Base-by-base conservation (phyloP, 2,329 filamentous ascomycete genomes). In the Sporothrix curviconia region DNA sequence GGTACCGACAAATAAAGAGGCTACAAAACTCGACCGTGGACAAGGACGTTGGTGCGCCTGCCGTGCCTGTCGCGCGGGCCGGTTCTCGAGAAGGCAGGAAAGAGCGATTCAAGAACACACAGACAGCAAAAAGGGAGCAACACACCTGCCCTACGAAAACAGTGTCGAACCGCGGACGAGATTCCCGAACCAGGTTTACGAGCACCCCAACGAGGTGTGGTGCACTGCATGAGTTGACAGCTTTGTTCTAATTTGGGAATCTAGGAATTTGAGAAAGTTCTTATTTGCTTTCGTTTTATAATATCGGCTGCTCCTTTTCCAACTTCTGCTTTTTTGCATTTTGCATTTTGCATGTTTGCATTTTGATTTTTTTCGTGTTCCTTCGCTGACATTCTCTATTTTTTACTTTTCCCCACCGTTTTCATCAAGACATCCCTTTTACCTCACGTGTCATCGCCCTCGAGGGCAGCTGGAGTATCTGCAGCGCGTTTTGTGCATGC, bases 401-500 rank as follows among this genome's bases (percentile, higher is more conserved):
- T 32, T 40, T 9, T 43, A 14, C 34, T 19, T 43, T 15, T 1
- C 15, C 30, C 34, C 17, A 9, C n/a, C 4, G 8, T 15, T 25
- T 36, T 11, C 24, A 5, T 12, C 19, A 19, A 7, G 15, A 4
- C 34, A 3, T 6, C 9, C 1, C 49, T 19, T n/a, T n/a, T n/a
- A n/a, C 43, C 24, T 54, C 43, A 52, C 3, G 40, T 49, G 8
- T 39, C 52, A 7, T 59, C 52, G 14, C 17, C 19, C 51, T 68
- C 70, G 25, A 83, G 68, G 82, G 67, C 3, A 78, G 77, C 59
- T 72, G 76, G 66, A 96, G 71, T 6, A 90, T 89, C 47, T 81
- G 80, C 64, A 96, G 75, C 0, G 90, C 92, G 58, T 82, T 81
- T n/a, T 78, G 76, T 44, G 92, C 77, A 67, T 92, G 88, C 64